phyloP scores from a whole-genome alignment of 2,329 filamentous ascomycete species.

The Fusarium buxicola region DNA sequence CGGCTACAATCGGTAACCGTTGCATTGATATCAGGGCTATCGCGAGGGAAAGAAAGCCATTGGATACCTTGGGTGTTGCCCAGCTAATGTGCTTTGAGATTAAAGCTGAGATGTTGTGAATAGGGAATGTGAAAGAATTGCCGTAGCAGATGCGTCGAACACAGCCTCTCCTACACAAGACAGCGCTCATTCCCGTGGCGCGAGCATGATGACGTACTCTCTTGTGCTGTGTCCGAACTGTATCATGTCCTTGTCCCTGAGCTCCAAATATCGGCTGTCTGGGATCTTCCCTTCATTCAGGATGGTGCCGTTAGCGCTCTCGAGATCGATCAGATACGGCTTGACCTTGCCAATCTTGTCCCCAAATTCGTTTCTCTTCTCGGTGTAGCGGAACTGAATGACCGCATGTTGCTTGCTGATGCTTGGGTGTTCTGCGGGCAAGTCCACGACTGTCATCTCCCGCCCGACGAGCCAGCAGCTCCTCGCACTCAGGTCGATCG shows the following conservation, averaged over 20 bases:
- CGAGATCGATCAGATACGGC: slow-evolving; percentile 93
- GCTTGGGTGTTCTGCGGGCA: slow-evolving; percentile 88
- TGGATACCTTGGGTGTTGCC: not conserved
- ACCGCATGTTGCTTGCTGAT: slow-evolving; percentile 96
- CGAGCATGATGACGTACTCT: slow-evolving; percentile 96
- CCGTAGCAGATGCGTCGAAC: not conserved
- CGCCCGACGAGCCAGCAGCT: slow-evolving; percentile 94
- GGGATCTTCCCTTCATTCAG: slow-evolving; percentile 83
- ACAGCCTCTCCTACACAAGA: slow-evolving; percentile 1
- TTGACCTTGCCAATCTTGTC: slow-evolving; percentile 83
- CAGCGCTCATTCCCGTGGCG: slow-evolving; percentile 56
- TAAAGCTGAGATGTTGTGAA: not conserved
- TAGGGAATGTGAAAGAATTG: not conserved
- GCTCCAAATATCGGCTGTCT: slow-evolving; percentile 83
- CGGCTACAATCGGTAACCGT: not conserved
- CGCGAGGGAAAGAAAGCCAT: not conserved
- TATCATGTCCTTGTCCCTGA: slow-evolving; percentile 89
- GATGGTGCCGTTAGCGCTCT: slow-evolving; percentile 89
- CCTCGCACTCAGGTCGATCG: slow-evolving; percentile 77
- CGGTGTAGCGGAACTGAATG: slow-evolving; percentile 88
- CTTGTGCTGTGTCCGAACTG: slow-evolving; percentile 88
- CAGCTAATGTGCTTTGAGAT: not conserved
- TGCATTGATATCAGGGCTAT: not conserved
- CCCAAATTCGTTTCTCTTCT: slow-evolving; percentile 86
- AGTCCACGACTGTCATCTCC: slow-evolving; percentile 82